These are phyloP conservation scores for Diospyros lotus DNA, from an alignment of 148 eudicot species.

Conservation along the genomic window DNA sequence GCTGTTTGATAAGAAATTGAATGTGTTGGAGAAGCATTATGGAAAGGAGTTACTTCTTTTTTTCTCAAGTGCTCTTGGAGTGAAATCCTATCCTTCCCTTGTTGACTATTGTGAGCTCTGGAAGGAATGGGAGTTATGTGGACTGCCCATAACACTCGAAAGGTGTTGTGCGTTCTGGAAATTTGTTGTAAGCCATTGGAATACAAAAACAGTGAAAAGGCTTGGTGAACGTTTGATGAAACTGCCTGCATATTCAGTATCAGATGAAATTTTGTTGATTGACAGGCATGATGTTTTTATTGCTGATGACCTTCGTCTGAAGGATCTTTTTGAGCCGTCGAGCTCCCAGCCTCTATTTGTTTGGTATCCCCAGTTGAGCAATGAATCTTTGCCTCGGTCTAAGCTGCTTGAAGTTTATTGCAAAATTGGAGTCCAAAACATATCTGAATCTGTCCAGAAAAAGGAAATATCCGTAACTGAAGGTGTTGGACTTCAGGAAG, in stretches of 20 bases:
- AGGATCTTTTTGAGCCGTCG: slow-evolving; percentile 39
- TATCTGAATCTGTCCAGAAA: slow-evolving; percentile 41
- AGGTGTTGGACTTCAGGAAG: slow-evolving; percentile 15
- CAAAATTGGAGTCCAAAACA: slow-evolving; percentile 44
- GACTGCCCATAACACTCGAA: slow-evolving; percentile 14
- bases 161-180: slow-evolving; percentile 60
- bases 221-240: slow-evolving; percentile 27
- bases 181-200: slow-evolving; percentile 27
- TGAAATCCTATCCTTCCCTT: slow-evolving; percentile 40
- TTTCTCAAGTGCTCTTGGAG: slow-evolving; percentile 38
- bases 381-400: slow-evolving; percentile 22
- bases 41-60: slow-evolving; percentile 28
- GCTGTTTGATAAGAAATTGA: slow-evolving; percentile 34
- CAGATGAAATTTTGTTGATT: slow-evolving; percentile 28
- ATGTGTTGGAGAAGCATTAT: slow-evolving; percentile 42
- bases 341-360: slow-evolving; percentile 37
- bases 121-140: slow-evolving; percentile 58
- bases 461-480: slow-evolving; percentile 13
- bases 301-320: slow-evolving; percentile 55
- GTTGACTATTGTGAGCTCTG: slow-evolving; percentile 56
- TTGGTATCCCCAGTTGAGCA: slow-evolving; percentile 48
- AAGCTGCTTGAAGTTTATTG: slow-evolving; percentile 43
- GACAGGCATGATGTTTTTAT: slow-evolving; percentile 47
- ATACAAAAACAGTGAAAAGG: slow-evolving; percentile 16
- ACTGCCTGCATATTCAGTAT: slow-evolving; percentile 43